phyloP scores from a whole-genome alignment of 2,329 filamentous ascomycete species.

The Orbilia ellipsospora region DNA sequence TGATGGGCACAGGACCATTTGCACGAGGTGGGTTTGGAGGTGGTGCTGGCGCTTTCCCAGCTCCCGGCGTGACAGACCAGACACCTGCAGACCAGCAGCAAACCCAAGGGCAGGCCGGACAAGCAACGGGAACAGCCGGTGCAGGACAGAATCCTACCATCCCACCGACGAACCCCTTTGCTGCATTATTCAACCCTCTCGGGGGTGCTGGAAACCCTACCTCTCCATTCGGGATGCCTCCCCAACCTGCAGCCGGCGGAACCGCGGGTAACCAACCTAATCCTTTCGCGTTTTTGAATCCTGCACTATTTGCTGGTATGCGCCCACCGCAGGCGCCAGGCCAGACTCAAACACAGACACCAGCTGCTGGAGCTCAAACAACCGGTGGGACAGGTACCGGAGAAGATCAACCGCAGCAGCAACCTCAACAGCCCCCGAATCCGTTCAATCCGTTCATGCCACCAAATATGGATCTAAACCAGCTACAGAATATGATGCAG shows the following conservation, averaged over 20 bases:
- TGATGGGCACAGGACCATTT: constrained; percentile 66
- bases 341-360: constrained; percentile 60
- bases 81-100: constrained; percentile 71
- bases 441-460: constrained; percentile 68
- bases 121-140: constrained; percentile 29
- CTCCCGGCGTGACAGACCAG: constrained; percentile 89
- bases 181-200: constrained; percentile 67
- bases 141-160: constrained; percentile 27
- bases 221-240: constrained; percentile 58
- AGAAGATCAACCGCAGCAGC: constrained; percentile 54
- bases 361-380: constrained; percentile 50
- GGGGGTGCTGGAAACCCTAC: constrained; percentile 49
- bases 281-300: constrained; percentile 46
- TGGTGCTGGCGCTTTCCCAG: constrained; percentile 74
- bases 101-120: constrained; percentile 59
- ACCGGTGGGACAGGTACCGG: constrained; percentile 16
- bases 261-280: constrained; percentile 54
- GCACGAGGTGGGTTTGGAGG: constrained; percentile 63
- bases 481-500: constrained; percentile 70
- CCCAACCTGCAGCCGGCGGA: constrained; percentile 54
- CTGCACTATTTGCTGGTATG: constrained; percentile 55
- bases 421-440: constrained; percentile 61
- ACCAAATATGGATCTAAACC: constrained; percentile 70
- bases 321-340: constrained; percentile 52
- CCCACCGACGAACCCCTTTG: constrained; percentile 70